These are phyloP conservation scores for Rutidosis leptorrhynchoides DNA, from an alignment of 129 eudicot genomes.

Conservation along the genomic window DNA sequence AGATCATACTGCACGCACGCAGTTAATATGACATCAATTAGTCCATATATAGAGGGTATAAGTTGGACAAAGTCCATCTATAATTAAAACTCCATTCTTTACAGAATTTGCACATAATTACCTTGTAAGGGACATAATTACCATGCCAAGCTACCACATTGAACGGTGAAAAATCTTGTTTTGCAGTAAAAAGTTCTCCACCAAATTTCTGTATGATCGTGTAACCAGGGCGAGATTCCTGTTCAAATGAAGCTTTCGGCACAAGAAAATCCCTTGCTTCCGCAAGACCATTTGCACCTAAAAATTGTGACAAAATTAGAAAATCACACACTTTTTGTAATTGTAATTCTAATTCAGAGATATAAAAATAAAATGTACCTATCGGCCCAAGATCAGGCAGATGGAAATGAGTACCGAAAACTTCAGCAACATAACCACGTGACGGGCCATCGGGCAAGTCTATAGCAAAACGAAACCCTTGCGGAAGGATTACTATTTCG, in stretches of 20 bases:
- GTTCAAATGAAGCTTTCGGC: slow-evolving; percentile 12
- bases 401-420: slow-evolving; percentile 88
- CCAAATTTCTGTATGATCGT: slow-evolving; percentile 82
- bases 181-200: slow-evolving; percentile 95
- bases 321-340: slow-evolving; percentile 4
- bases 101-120: slow-evolving; percentile 13
- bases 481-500: slow-evolving; percentile 76
- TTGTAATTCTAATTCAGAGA: slow-evolving; percentile 6
- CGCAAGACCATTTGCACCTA: slow-evolving; percentile 99
- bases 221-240: slow-evolving; percentile 16
- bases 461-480: slow-evolving; percentile 80
- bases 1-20: slow-evolving; percentile 72
- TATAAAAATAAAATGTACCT: slow-evolving; percentile 40
- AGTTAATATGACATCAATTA: not conserved
- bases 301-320: not conserved
- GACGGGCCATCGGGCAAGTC: slow-evolving; percentile 92
- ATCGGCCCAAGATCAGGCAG: slow-evolving; percentile 99
- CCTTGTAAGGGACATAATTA: slow-evolving; percentile 96
- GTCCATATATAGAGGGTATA: not conserved
- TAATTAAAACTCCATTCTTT: not conserved
- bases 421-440: slow-evolving; percentile 94
- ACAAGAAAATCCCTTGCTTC: slow-evolving; percentile 44
- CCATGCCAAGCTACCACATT: slow-evolving; percentile 99
- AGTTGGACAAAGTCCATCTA: not conserved
- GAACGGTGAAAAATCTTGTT: slow-evolving; percentile 95